Evolutionary conservation across 345 rosid genomes (phyloP), one percentile per base, ranked within the genome.

Genomic region (Boechera stricta): DNA sequence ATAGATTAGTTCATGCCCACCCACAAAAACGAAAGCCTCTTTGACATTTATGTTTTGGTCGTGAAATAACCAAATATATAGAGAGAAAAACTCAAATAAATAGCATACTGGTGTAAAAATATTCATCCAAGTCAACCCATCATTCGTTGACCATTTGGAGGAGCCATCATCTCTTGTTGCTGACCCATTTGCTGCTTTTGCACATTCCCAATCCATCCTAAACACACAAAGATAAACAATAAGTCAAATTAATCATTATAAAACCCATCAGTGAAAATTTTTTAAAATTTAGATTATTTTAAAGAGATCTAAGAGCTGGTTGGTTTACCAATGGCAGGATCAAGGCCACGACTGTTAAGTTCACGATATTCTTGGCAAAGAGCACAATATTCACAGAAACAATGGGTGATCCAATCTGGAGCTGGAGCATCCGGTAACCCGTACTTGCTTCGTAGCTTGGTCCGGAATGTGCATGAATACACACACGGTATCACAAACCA

Each of bases 341-440:
- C 80, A 15, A 73, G 74, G 0, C 89, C 87, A 10, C 83, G 87
- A 29, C 59, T 77, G 16, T 74, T 79, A 66, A 89, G 90, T 10
- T 87, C 91, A 39, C 91, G 82, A 53, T 83, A 84, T 68, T 86
- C 94, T 68, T 89, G 91, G 24, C 84, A 71, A 51, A 86, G 85
- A 28, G 88, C 79, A 36, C 91, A 85, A 62, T 61, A 69, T 13
- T 88, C 78, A 77, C 87, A 87, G 60, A 74, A 87, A 12, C 68
- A 53, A 48, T 87, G 90, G 38, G 84, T 79, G 60, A 82, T 32
- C 67, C 74, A 69, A 48, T 89, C 90, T 1, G 87, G 81, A 67
- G 77, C 80, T 2, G 91, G 88, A 81, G 83, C 82, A 47, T 86
- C 90, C 0, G 87, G 86, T 41, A 86, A 77, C 21, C 84, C 83